phyloP scores from a whole-genome alignment of 345 rosid genomes.

The Ricinus communis region DNA sequence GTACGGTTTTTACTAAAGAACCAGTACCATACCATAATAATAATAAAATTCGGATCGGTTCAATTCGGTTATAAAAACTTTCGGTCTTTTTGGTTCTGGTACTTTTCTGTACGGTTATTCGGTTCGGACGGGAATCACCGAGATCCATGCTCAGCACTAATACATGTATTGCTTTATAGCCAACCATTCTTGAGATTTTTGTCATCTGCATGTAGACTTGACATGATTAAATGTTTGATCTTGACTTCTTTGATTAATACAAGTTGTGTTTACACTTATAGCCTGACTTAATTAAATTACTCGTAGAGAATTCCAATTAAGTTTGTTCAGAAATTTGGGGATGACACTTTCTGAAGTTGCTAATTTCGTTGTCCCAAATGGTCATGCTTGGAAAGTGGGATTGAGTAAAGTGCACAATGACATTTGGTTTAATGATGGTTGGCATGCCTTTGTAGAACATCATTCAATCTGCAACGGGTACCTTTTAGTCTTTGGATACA shows the following conservation, averaged over 20 bases:
- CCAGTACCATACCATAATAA: too few relatives aligned
- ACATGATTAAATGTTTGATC: too few relatives aligned
- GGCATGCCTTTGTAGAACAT: conserved; percentile 41
- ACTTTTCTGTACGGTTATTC: too few relatives aligned
- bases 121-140: too few relatives aligned
- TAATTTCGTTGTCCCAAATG: conserved; percentile 31
- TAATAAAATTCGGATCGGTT: too few relatives aligned
- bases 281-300: neutral
- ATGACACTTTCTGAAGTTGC: conserved; percentile 41
- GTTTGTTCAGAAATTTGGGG: conserved; percentile 32
- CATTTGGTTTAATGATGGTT: conserved; percentile 46
- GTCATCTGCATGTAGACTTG: neutral
- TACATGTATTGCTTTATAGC: too few relatives aligned
- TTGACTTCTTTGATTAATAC: too few relatives aligned
- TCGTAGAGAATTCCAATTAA: conserved; percentile 42
- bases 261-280: neutral
- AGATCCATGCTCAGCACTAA: too few relatives aligned
- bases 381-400: conserved; percentile 39
- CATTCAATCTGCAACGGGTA: conserved; percentile 34
- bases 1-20: too few relatives aligned
- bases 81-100: too few relatives aligned
- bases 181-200: too few relatives aligned
- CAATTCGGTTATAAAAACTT: too few relatives aligned
- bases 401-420: conserved; percentile 22
- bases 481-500: conserved; percentile 39